Base-by-base conservation (phyloP, 768 basidiomycete species). In the Erythrobasidium yunnanense region DNA sequence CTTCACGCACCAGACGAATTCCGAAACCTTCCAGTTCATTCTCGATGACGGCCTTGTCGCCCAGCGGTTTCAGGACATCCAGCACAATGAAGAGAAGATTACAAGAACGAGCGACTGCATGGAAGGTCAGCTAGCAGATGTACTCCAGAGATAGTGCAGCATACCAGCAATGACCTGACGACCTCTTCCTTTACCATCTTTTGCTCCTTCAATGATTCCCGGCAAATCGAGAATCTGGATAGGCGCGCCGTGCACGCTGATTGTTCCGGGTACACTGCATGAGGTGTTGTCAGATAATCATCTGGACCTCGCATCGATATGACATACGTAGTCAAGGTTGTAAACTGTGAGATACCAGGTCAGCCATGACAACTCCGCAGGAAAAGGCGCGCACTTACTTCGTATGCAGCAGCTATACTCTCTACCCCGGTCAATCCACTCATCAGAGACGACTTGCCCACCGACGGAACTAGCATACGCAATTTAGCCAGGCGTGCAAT, bases 71-170 rank as follows among this genome's bases (percentile, higher is more conserved):
- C 34, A 95, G 83, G 27, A 99, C 95, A 73, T 99, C 95, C 53
- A 99, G 83, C 29, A 97, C 88, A 76, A 99, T 97, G 77, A 97
- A 97, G 68, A 99, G 96, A 34, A 97, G 84, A 76, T 96, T 90
- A 76, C 95, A 97, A 42, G 95, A 97, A 67, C 95, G 85, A 6
- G 95, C 93, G 70, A 99, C 95, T 89, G 67, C 47, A 30, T 52
- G 15, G 42, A 49, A 2, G 15, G 5, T 42, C 13, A 33, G 6
- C 0, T 2, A 30, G 20, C 8, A 52, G 13, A 23, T 5, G 27
- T 11, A 22, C 22, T 11, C 1, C 1, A 8, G 29, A 8, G 4
- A 72, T 47, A 65, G 66, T 32, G 35, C 71, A 69, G 45, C 56
- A 45, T 42, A 73, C 74, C 70, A 18, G 72, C 74, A 46, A 76